Base-by-base conservation (phyloP, 352 stramenopile species). In the Globisporangium splendens region DNA sequence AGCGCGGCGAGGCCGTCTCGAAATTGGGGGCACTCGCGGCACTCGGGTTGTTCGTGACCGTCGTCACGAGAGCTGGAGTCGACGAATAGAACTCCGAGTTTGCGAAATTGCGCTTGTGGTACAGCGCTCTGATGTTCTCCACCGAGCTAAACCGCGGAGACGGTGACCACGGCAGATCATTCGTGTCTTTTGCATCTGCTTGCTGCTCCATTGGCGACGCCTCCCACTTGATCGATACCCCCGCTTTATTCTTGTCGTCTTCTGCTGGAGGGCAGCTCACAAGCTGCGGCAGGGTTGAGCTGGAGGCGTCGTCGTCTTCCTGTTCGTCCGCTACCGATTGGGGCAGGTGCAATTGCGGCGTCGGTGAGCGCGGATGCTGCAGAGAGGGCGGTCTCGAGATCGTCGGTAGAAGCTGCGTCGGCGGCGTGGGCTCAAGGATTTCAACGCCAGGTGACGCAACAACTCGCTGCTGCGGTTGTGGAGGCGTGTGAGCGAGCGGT, bases 51-150 rank as follows among this genome's bases (percentile, higher is more conserved):
- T 12, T 20, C 5, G 12, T 22, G 28, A 43, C 39, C 14, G 33
- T 21, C 1, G 42, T 59, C 50, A 58, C 13, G 24, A 63, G 50
- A 8, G 50, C 17, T 2, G 57, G 50, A 2, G 57, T 53, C 12
- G 57, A 63, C 31, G n/a, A 49, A 10, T 47, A 44, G 57, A 58
- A 59, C 50, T 63, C 57, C 28, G 28, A 35, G 31, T 12, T 49
- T 17, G 35, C 4, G 14, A 31, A 49, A 31, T 28, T 22, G 35
- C 58, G 57, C 50, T 58, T 58, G 50, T 63, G 50, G 31, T 53
- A 54, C 39, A 63, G 46, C 31, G 21, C 17, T 13, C 31, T 42
- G 8, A 47, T 18, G 7, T 31, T 57, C 7, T 22, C 42, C 3
- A 35, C 20, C 10, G 42, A 24, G 20, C 13, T 22, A 2, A 42